Evolutionary conservation across 495 filamentous ascomycete species (phyloP), one percentile per base, ranked within the genome.

Genomic region (Astrothelium subdiscretum): DNA sequence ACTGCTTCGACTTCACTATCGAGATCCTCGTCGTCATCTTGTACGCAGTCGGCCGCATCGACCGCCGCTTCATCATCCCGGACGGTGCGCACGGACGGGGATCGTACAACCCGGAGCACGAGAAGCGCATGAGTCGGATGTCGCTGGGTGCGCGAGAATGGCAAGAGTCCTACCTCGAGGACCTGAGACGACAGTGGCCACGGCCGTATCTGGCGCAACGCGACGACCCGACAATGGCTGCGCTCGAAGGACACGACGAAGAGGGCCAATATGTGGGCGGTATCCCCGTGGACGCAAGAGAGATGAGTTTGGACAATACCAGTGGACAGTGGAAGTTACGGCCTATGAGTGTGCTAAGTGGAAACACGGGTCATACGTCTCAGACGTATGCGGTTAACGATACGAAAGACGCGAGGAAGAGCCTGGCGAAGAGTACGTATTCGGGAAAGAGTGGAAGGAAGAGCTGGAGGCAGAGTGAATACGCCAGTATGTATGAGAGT

Each of bases 1-100:
- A 75, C 64, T 40, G 71, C 58, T 72, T 75, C 62, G 67, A 71
- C 62, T 76, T 76, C 62, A 60, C 35, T 42, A 64, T 76, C 48
- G 73, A 76, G 66, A 65, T 73, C 42, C 31, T 70, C 20, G 66
- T 73, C n/a, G 66, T 73, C 10, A 62, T 62, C 29, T 57, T 70
- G 18, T 76, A 73, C 61, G 66, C 66, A 2, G 27, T 68, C 26
- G 48, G 71, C 40, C 68, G 73, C 59, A 66, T 76, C 31, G 73
- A 76, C 67, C 57, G 63, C 32, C 62, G 72, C 40, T 76, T 74
- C 65, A 58, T 61, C 35, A 68, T 72, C 31, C 73, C 71, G 31
- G 60, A 74, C 61, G 73, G 73, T 26, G 73, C 73, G 26, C 68
- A 70, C 27, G 72, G 73, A 3, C 66, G 26, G 59, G 43, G 32